Conservation (phyloP, 345 rosid species). For the Lepidium africanum region DNA sequence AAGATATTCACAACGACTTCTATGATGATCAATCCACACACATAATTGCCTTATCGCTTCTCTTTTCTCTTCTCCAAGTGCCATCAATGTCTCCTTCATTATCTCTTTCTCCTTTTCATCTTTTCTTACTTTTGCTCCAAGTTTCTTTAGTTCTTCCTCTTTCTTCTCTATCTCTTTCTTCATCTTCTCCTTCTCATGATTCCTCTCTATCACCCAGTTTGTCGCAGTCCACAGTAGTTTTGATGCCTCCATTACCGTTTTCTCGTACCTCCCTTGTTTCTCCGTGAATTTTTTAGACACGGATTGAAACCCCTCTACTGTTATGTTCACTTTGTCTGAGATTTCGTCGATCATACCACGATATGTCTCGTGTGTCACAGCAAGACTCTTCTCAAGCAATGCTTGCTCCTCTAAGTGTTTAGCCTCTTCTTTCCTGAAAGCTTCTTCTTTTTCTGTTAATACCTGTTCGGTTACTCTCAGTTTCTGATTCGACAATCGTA, state of each 20-base stretch:
- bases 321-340: conserved; percentile 35
- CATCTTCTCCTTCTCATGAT: conserved; percentile 32
- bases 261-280: conserved; percentile 32
- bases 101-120: conserved; percentile 50
- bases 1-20: conserved; percentile 47
- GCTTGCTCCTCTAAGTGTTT: conserved; percentile 51
- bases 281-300: conserved; percentile 36
- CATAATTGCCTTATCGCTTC: conserved; percentile 89
- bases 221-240: conserved; percentile 43
- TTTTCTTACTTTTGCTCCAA: conserved; percentile 38
- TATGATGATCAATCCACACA: conserved; percentile 79
- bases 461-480: conserved; percentile 88
- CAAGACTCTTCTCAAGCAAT: conserved; percentile 51
- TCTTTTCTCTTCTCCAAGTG: conserved; percentile 70
- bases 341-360: conserved; percentile 41
- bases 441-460: conserved; percentile 73
- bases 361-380: conserved; percentile 36
- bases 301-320: conserved; percentile 37
- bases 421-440: conserved; percentile 53
- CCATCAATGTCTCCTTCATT: conserved; percentile 35
- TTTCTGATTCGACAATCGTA: conserved; percentile 89
- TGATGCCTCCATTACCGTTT: conserved; percentile 34
- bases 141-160: conserved; percentile 29
- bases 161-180: conserved; percentile 25
- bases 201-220: conserved; percentile 40